Evolutionary conservation across 495 filamentous ascomycete species (phyloP), one percentile per base, ranked within the genome.

Genomic region (Aspergillus biplanus): DNA sequence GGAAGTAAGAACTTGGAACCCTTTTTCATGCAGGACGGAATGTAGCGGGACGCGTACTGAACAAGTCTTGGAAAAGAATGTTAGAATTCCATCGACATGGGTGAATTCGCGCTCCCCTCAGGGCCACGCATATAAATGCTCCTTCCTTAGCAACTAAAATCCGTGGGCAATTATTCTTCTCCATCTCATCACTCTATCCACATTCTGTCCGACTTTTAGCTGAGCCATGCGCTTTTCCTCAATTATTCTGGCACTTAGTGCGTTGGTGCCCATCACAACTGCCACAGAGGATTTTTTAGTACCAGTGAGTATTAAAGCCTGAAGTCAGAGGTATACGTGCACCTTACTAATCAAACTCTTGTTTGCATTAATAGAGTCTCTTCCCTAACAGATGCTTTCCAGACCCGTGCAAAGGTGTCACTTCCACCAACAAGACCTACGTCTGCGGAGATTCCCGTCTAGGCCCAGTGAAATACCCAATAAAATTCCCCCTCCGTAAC

Each of bases 361-460:
- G 13, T 8, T 18, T 21, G 15, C 21, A n/a, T 18, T n/a, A 12
- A n/a, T 33, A 62, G 61, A 15, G 18, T 34, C 61, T 63, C 44
- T 64, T 59, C 56, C 62, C 56, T 13, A 21, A 33, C n/a, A 48
- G 33, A 34, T 64, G 62, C 57, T 53, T 59, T 48, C 62, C 62
- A 16, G 52, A 75, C 47, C 73, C 74, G 44, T 84, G 81, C 68
- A 63, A 59, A 7, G 75, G 75, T 31, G 80, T 82, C 59, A 74
- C 72, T 52, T 73, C 71, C 65, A 69, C 65, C 56, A 66, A 73
- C 50, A 32, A 50, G 2, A 67, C 66, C 46, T 84, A 81, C 64
- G 67, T 85, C 64, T 86, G 84, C 67, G 77, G 82, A 31, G 83
- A 86, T 66, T 61, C 66, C 0, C 82, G 83, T 18, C 79, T 86